Conservation (phyloP, 441 rosid species). For the Adansonia rubrostipa region DNA sequence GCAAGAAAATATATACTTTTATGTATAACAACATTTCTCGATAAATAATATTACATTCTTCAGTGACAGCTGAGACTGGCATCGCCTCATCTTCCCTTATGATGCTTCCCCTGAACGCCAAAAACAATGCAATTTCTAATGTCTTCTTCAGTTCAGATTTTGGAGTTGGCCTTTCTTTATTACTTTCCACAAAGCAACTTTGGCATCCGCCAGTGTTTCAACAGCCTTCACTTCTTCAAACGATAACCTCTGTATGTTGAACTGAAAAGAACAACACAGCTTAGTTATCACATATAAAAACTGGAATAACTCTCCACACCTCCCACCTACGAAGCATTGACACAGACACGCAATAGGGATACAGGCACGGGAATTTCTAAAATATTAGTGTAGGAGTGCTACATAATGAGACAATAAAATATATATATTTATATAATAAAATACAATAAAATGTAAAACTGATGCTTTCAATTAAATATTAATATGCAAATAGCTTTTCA, state of each 20-base stretch:
- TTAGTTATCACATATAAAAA: background rate
- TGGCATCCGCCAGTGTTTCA: slow-evolving; percentile 90
- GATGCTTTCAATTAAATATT: too few species aligned
- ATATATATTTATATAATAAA: too few species aligned
- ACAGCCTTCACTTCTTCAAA: slow-evolving; percentile 80
- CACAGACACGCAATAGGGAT: too few species aligned
- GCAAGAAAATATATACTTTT: background rate
- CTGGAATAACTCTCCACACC: slow-evolving; percentile 11
- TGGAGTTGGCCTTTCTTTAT: slow-evolving; percentile 63
- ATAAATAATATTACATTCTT: background rate
- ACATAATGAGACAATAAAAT: too few species aligned
- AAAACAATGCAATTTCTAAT: background rate
- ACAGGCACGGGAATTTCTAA: too few species aligned
- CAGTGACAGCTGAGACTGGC: background rate
- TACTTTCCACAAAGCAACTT: slow-evolving; percentile 74
- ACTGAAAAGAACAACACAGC: slow-evolving; percentile 43
- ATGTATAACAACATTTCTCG: background rate
- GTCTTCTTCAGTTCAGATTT: slow-evolving; percentile 48
- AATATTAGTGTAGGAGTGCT: too few species aligned
- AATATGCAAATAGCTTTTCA: too few species aligned
- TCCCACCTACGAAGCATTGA: background rate
- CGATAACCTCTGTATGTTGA: slow-evolving; percentile 82
- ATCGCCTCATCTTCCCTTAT: background rate
- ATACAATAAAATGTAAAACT: too few species aligned
- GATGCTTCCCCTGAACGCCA: background rate